A percentile compares a stretch with the other conserved stretches of the same genome.
Conservation (phyloP, 2,329 filamentous ascomycete species). For the Claviceps quebecensis region DNA sequence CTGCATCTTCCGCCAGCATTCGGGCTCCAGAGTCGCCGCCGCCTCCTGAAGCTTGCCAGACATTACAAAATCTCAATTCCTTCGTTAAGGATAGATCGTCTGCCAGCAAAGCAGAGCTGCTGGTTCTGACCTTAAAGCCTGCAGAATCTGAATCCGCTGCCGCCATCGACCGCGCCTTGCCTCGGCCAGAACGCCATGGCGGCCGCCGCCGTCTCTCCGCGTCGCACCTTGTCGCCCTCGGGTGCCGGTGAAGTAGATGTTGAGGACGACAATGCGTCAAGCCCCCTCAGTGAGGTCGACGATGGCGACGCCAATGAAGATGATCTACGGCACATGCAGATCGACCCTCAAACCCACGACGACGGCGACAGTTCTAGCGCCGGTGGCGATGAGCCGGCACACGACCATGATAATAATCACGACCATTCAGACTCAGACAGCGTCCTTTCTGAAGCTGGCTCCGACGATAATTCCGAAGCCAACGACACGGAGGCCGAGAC, state of each 20-base stretch:
- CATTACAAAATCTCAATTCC: neutral
- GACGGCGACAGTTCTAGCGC: constrained; percentile 18
- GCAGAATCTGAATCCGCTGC: neutral
- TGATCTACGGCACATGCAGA: constrained; percentile 44
- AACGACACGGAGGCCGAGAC: constrained; percentile 81
- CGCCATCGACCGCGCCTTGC: constrained; percentile 8
- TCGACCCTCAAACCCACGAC: constrained; percentile 20
- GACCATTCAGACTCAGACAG: constrained; percentile 33
- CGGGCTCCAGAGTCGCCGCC: neutral
- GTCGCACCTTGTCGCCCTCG: constrained; percentile 32
- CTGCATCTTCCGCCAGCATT: neutral
- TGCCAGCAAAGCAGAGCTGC: neutral
- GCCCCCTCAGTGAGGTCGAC: constrained; percentile 84
- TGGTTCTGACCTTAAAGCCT: neutral
- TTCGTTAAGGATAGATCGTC: neutral
- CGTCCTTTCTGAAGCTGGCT: constrained; percentile 40
- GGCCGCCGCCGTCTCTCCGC: constrained; percentile 36
- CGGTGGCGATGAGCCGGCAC: constrained; percentile 13
- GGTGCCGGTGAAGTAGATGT: constrained; percentile 27
- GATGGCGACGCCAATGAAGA: constrained; percentile 62
- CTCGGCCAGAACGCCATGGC: constrained; percentile 28
- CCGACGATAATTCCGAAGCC: constrained; percentile 25
- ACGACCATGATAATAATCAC: constrained; percentile 10
- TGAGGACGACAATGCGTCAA: constrained; percentile 63
- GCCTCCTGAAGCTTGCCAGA: neutral